phyloP scores from a whole-genome alignment of 2,329 filamentous ascomycete species.

The Alternaria consortialis region DNA sequence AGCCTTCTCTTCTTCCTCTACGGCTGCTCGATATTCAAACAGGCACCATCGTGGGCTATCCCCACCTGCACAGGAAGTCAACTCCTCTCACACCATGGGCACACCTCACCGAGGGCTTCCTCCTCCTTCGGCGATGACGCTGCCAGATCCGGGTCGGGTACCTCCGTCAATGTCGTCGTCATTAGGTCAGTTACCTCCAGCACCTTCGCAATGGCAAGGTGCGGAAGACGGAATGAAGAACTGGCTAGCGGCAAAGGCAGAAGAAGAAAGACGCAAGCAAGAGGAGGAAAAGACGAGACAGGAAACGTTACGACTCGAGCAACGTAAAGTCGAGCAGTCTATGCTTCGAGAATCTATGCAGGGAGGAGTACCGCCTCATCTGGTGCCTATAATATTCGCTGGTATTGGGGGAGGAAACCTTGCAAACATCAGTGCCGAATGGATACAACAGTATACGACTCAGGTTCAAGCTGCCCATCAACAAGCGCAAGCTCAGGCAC shows the following conservation, averaged over 20 bases:
- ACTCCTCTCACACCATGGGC: slow-evolving; percentile 57
- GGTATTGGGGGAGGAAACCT: slow-evolving; percentile 60
- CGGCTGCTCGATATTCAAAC: slow-evolving; percentile 52
- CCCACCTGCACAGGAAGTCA: slow-evolving; percentile 53
- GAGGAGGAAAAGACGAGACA: slow-evolving; percentile 64
- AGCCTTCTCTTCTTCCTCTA: slow-evolving; percentile 50
- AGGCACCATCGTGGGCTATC: slow-evolving; percentile 52
- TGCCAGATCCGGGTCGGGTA: slow-evolving; percentile 58
- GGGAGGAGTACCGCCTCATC: slow-evolving; percentile 60
- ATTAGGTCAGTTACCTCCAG: slow-evolving; percentile 55
- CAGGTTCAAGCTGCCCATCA: slow-evolving; percentile 57
- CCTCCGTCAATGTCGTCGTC: slow-evolving; percentile 47
- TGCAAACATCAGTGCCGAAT: slow-evolving; percentile 59
- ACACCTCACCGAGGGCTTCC: slow-evolving; percentile 63
- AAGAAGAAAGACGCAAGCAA: slow-evolving; percentile 63
- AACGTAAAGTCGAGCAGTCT: slow-evolving; percentile 62
- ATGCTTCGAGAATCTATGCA: slow-evolving; percentile 63
- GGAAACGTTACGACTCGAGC: slow-evolving; percentile 59
- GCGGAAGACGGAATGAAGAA: slow-evolving; percentile 62
- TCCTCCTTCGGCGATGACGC: slow-evolving; percentile 62
- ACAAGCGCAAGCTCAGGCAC: slow-evolving; percentile 54
- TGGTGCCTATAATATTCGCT: slow-evolving; percentile 64
- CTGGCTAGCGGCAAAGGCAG: slow-evolving; percentile 61
- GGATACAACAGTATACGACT: slow-evolving; percentile 60
- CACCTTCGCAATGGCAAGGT: slow-evolving; percentile 59